Evolutionary conservation across 306 rosid species (phyloP).

Genomic region (Cicer chorassanicum): DNA sequence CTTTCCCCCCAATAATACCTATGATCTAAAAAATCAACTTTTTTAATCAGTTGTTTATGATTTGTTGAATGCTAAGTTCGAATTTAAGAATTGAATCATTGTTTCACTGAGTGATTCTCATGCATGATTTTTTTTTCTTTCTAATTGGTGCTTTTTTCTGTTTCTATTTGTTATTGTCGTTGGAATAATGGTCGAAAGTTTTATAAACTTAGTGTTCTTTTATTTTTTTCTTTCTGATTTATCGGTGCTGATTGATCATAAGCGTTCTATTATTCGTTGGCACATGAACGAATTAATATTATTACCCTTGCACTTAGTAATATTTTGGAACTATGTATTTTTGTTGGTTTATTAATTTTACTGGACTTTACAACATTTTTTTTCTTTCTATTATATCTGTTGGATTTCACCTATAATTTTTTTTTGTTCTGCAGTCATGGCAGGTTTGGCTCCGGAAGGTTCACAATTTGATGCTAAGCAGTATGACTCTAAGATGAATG

Average conservation of each 20-base stretch:
- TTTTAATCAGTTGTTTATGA: too few species aligned
- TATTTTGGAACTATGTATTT: background rate
- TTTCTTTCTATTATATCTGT: background rate
- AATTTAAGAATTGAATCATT: background rate
- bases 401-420: background rate
- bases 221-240: background rate
- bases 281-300: background rate
- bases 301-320: background rate
- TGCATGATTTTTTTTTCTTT: background rate
- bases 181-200: background rate
- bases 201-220: background rate
- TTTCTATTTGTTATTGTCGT: background rate
- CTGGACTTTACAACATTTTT: background rate
- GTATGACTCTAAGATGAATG: constrained; percentile 86
- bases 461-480: constrained; percentile 85
- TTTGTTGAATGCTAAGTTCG: background rate
- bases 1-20: background rate
- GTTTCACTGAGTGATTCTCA: background rate
- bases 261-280: background rate
- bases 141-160: background rate
- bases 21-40: background rate
- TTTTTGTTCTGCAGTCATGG: constrained; percentile 64
- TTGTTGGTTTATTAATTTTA: background rate
- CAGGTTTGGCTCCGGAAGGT: constrained; percentile 85
- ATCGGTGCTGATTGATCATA: background rate